Evolutionary conservation across 106 monocot species (phyloP).

Genomic region (Gastrodia elata): DNA sequence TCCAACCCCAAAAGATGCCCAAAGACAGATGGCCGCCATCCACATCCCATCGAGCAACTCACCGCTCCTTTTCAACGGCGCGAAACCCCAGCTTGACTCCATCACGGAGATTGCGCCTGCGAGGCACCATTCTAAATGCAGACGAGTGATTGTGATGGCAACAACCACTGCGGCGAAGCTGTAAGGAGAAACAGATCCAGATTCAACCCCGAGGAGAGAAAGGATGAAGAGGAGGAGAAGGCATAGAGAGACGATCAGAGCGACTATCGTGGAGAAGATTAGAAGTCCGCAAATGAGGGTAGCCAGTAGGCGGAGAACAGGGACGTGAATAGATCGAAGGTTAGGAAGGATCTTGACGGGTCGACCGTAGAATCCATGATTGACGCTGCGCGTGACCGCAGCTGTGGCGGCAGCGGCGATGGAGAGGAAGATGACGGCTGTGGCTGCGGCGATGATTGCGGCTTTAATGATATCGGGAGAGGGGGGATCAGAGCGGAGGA

Average conservation of each 20-base stretch:
- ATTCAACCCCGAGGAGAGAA: slow-evolving; percentile 3
- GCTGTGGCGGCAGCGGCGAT: neutral
- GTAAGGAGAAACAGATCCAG: slow-evolving; percentile 5
- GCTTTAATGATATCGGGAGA: neutral
- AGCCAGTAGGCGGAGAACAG: slow-evolving; percentile 8
- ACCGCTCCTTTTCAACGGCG: slow-evolving; percentile 27
- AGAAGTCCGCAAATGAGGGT: slow-evolving; percentile 4
- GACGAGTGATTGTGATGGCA: neutral
- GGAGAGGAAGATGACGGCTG: neutral
- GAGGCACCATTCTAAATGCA: slow-evolving; percentile 11
- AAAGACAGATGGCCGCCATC: slow-evolving; percentile 18
- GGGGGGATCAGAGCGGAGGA: neutral
- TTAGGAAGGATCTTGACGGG: slow-evolving; percentile 8
- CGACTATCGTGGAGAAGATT: slow-evolving; percentile 3
- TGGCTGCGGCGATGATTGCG: slow-evolving; percentile 7
- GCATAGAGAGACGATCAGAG: slow-evolving; percentile 3
- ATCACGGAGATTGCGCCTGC: slow-evolving; percentile 17
- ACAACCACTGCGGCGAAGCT: slow-evolving; percentile 2
- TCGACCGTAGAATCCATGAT: slow-evolving; percentile 10
- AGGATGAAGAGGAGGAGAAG: slow-evolving; percentile 11
- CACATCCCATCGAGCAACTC: slow-evolving; percentile 31
- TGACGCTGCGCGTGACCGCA: slow-evolving; percentile 8
- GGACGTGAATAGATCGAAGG: slow-evolving; percentile 5
- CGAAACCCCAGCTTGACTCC: slow-evolving; percentile 33
- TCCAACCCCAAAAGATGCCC: slow-evolving; percentile 26